Percentiles rank a stretch among this genome's conserved stretches.
Evolutionary conservation across 305 asterid genomes (phyloP).

Genomic region (Withania somnifera): DNA sequence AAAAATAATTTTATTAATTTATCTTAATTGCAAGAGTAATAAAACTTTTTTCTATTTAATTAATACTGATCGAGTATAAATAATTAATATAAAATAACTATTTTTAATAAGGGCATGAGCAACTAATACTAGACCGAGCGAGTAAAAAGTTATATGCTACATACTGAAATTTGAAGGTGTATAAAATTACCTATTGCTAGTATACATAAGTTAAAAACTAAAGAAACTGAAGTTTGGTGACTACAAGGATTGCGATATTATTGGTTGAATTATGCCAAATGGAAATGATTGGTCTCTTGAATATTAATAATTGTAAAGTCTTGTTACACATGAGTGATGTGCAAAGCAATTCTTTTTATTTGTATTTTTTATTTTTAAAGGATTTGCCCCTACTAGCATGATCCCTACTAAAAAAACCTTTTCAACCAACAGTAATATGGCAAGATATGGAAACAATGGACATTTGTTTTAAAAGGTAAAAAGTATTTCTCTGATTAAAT

Average conservation of each 20-base stretch:
- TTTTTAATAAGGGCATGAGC: too few species aligned
- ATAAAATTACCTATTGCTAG: too few species aligned
- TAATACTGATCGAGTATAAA: too few species aligned
- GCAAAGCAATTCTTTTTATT: neutral
- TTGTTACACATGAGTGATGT: neutral
- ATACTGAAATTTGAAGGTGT: too few species aligned
- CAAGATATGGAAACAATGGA: neutral
- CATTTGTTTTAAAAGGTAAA: neutral
- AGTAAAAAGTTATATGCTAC: too few species aligned
- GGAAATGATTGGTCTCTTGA: neutral
- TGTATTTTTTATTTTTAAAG: neutral
- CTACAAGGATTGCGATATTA: neutral
- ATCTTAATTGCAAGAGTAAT: too few species aligned
- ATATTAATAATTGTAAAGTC: neutral
- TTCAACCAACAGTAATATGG: neutral
- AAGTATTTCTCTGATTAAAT: constrained; percentile 25
- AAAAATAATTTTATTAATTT: too few species aligned
- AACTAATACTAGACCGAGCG: too few species aligned
- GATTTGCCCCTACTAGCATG: neutral
- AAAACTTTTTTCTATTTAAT: too few species aligned
- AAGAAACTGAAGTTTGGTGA: neutral
- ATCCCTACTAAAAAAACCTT: neutral
- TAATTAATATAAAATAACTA: too few species aligned
- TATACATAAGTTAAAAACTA: neutral
- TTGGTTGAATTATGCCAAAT: neutral